A percentile compares a stretch with the other conserved stretches of the same genome.
phyloP scores from a whole-genome alignment of 1,284 basidiomycete species.

The Cryptococcus sp. region DNA sequence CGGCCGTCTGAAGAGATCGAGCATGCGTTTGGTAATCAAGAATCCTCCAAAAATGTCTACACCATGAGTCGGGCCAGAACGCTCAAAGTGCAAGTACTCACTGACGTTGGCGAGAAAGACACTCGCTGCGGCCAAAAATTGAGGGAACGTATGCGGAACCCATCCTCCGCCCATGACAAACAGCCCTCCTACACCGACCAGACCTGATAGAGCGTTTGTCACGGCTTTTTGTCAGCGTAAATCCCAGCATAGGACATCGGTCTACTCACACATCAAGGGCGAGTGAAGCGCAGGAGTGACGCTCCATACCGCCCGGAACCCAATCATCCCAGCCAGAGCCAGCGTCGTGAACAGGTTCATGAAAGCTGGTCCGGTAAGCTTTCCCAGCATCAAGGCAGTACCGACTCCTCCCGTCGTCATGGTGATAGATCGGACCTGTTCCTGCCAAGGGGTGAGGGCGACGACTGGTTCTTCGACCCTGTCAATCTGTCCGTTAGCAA shows the following conservation, averaged over 20 bases:
- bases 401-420: constrained; percentile 68
- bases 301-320: constrained; percentile 81
- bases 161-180: constrained; percentile 83
- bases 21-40: constrained; percentile 76
- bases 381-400: constrained; percentile 63
- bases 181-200: constrained; percentile 76
- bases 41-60: constrained; percentile 73
- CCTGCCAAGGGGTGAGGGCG: constrained; percentile 76
- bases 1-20: constrained; percentile 80
- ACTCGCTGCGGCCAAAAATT: constrained; percentile 67
- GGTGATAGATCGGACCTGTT: constrained; percentile 64
- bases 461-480: constrained; percentile 44
- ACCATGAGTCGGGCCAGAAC: constrained; percentile 77
- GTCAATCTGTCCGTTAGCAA: not conserved
- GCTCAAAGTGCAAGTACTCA: constrained; percentile 36
- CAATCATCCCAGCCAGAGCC: constrained; percentile 62
- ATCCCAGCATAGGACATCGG: too few species aligned
- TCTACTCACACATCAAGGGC: constrained; percentile 41
- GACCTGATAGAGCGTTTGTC: constrained; percentile 49
- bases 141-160: constrained; percentile 70
- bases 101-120: constrained; percentile 74
- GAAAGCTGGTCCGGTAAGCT: constrained; percentile 67
- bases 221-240: constrained; percentile 23
- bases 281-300: constrained; percentile 75
- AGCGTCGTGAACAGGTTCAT: constrained; percentile 82